Evolutionary conservation across 169 alveolate genomes (phyloP).

Genomic region (Cryptosporidium ubiquitum): DNA sequence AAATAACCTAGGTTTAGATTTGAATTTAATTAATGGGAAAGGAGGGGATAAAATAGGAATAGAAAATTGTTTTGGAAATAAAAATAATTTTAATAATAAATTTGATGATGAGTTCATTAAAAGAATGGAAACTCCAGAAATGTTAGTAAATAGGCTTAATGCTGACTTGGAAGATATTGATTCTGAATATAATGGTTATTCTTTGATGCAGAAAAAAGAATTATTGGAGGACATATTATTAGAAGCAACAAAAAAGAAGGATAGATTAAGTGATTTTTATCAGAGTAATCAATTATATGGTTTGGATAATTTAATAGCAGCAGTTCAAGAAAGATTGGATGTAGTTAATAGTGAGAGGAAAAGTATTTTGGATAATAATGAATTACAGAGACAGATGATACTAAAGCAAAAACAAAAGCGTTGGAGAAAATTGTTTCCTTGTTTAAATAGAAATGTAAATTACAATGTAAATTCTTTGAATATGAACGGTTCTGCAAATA

Average conservation of each 20-base stretch:
- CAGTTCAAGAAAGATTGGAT: slow-evolving; percentile 58
- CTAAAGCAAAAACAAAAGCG: slow-evolving; percentile 24
- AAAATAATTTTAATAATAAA: not conserved
- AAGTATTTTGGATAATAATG: slow-evolving; percentile 64
- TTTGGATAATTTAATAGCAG: slow-evolving; percentile 21
- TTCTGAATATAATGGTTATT: slow-evolving; percentile 57
- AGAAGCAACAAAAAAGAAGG: slow-evolving; percentile 70
- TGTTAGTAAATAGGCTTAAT: slow-evolving; percentile 46
- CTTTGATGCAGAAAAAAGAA: slow-evolving; percentile 61
- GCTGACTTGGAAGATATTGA: slow-evolving; percentile 38
- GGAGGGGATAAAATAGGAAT: slow-evolving; percentile 7
- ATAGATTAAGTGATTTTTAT: slow-evolving; percentile 63
- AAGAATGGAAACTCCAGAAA: slow-evolving; percentile 65
- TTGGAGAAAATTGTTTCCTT: slow-evolving; percentile 62
- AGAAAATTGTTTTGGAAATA: slow-evolving; percentile 42
- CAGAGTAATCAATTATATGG: not conserved
- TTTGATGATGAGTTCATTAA: slow-evolving; percentile 16
- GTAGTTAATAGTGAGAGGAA: slow-evolving; percentile 50
- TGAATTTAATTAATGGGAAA: not conserved
- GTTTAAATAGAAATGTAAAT: slow-evolving; percentile 8
- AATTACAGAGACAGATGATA: slow-evolving; percentile 56
- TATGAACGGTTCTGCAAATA: not conserved
- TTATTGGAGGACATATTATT: slow-evolving; percentile 66
- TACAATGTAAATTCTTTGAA: not conserved
- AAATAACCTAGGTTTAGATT: not conserved